These are phyloP conservation scores for Parmelia sp. DNA, from an alignment of 495 filamentous ascomycete species.

Conservation along the genomic window DNA sequence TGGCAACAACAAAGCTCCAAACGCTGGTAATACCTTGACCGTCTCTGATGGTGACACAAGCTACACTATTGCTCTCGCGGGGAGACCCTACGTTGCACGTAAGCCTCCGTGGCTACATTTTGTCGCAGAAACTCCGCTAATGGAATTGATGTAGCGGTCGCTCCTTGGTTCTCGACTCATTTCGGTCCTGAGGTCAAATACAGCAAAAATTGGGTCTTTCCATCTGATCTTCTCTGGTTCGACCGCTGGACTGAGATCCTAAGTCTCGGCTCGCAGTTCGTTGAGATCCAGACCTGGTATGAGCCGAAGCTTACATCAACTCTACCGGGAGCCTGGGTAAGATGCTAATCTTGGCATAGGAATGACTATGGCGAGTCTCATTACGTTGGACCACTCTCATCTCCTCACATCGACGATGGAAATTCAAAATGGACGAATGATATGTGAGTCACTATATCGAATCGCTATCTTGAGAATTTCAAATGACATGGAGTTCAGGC, in stretches of 20 bases:
- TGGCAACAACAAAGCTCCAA: constrained; percentile 33
- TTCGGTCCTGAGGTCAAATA: constrained; percentile 43
- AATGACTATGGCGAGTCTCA: constrained; percentile 74
- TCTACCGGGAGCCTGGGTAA: neutral
- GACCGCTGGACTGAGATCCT: constrained; percentile 65
- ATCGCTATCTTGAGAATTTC: constrained; percentile 40
- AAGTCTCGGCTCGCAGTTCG: constrained; percentile 56
- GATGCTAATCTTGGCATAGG: constrained; percentile 39
- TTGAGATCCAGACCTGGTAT: constrained; percentile 42
- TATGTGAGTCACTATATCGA: constrained; percentile 37
- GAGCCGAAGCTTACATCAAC: constrained; percentile 33
- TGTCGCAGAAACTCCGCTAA: neutral
- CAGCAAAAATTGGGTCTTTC: constrained; percentile 69
- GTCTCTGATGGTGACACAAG: constrained; percentile 50
- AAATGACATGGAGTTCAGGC: constrained; percentile 27
- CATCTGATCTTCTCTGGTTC: constrained; percentile 65
- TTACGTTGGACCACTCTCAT: constrained; percentile 58
- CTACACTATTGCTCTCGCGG: constrained; percentile 44
- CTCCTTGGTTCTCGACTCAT: constrained; percentile 33
- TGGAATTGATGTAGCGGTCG: constrained; percentile 11
- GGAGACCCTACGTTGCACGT: constrained; percentile 38
- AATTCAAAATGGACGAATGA: constrained; percentile 57
- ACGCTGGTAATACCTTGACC: constrained; percentile 26
- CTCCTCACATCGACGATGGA: constrained; percentile 51
- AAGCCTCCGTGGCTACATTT: neutral